Percentiles rank a stretch among this genome's conserved stretches.
Evolutionary conservation across 805 yeast species (phyloP).

Genomic region (Aciculoconidium aculeatum): DNA sequence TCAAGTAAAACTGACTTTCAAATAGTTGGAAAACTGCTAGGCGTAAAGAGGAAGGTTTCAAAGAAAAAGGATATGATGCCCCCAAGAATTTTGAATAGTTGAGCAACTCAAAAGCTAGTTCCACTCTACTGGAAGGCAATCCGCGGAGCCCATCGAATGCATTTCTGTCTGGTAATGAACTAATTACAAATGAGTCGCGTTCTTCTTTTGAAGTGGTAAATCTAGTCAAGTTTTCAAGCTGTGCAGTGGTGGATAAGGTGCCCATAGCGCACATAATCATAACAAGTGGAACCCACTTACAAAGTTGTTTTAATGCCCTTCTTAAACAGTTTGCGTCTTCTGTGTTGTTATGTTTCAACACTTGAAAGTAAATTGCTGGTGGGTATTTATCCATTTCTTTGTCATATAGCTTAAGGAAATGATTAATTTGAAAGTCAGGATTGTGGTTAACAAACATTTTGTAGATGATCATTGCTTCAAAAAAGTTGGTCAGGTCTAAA

Average conservation of each 20-base stretch:
- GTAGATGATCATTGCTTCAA: slow-evolving; percentile 25
- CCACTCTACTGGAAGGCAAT: slow-evolving; percentile 15
- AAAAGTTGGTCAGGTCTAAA: slow-evolving; percentile 21
- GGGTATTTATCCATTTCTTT: slow-evolving; percentile 7
- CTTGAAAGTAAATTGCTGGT: slow-evolving; percentile 9
- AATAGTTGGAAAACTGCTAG: slow-evolving; percentile 17
- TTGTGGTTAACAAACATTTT: slow-evolving; percentile 15
- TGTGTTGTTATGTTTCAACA: slow-evolving; percentile 11
- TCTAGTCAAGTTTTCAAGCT: slow-evolving; percentile 26
- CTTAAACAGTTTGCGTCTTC: slow-evolving; percentile 15
- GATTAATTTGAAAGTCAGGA: slow-evolving; percentile 11
- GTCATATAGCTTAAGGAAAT: slow-evolving; percentile 9
- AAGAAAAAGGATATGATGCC: slow-evolving; percentile 16
- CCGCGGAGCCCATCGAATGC: slow-evolving; percentile 4
- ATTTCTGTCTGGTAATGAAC: slow-evolving; percentile 13
- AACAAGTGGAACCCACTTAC: slow-evolving; percentile 21
- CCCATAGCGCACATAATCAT: slow-evolving; percentile 29
- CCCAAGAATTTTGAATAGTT: slow-evolving; percentile 18
- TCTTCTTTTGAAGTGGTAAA: slow-evolving; percentile 24
- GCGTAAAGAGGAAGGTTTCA: slow-evolving; percentile 11
- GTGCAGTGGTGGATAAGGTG: slow-evolving; percentile 23
- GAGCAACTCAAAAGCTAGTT: slow-evolving; percentile 17
- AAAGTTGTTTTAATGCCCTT: slow-evolving; percentile 14
- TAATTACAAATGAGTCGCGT: slow-evolving; percentile 14
- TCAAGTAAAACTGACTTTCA: slow-evolving; percentile 23